Base-by-base conservation (phyloP, 2,329 filamentous ascomycete genomes). In the Penicillium sp. region DNA sequence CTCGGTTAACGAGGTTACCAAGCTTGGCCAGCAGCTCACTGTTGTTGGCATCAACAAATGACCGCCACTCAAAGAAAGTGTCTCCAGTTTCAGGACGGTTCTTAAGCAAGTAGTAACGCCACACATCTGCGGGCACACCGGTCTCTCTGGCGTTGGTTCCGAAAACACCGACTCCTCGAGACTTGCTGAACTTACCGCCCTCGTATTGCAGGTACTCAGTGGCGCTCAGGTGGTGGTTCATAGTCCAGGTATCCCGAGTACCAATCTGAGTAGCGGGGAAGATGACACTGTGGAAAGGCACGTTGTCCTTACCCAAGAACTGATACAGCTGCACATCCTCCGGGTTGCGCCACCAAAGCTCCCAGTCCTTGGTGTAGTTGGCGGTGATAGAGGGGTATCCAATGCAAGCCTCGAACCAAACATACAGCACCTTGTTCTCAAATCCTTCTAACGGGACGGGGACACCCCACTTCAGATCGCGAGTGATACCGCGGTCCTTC, bases 381-480 rank as follows among this genome's bases (percentile, higher is more conserved):
- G 91, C 91, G 1, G 93, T 96, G 66, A 97, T 97, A 1, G 92
- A 96, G n/a, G 92, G 88, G 73, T 97, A 97, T 21, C 93, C 93
- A 69, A 96, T 95, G 75, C 91, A 95, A 54, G 91, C 91, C 72
- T 96, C 91, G 72, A 97, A 92, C 92, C 89, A 91, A 59, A 96
- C 92, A 70, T 97, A 97, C 64, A 97, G 87, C 60, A 96, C 93
- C 80, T 91, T 91, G 62, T 88, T 81, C 62, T 88, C 85, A 67
- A 88, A 90, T 13, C 83, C 86, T 29, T 82, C 80, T 4, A 83
- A 77, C 42, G 80, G 82, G 45, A 87, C 83, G 2, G 83, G 81
- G 8, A 85, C 86, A 70, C 93, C 93, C 93, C 93, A 97, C 73
- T 90, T 93, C 59, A 97, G 81, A 79, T 98, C 93, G 73, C 93